Base-by-base conservation (phyloP, 1,139 yeast species). In the Pichia terricola region DNA sequence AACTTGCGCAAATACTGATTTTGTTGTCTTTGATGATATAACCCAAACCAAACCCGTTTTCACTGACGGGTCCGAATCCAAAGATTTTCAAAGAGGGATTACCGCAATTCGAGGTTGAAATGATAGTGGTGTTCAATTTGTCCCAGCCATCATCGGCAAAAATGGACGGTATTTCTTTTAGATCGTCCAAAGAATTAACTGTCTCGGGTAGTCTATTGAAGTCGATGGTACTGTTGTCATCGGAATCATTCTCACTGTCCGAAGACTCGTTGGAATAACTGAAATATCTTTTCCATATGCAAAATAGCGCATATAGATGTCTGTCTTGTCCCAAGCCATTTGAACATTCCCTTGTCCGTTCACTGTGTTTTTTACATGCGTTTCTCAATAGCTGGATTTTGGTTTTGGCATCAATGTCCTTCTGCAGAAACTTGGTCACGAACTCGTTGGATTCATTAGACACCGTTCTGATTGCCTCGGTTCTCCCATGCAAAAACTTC, bases 11-110 rank as follows among this genome's bases (percentile, higher is more conserved):
- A 37, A 88, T 77, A 3, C 94, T 81, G 44, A 88, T 77, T 4
- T 91, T 80, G 57, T 85, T 87, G 47, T 78, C 87, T 61, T 88
- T 86, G 57, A 88, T 82, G 55, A 88, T 87, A 62, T 88, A 88
- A 3, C 95, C 96, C 41, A 88, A 73, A 28, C 96, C 96, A 65
- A 84, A 88, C 16, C 96, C 96, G 56, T 83, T 87, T 26, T 94
- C 80, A 33, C 87, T 75, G 5, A 85, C 89, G 3, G 96, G 96
- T 4, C 96, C 96, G 65, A 88, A 88, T 0, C 96, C 96, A 65
- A 88, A 88, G 49, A 83, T 73, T 54, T 89, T 75, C 51, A 88
- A 70, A 1, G 95, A 77, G 5, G 96, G 95, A 60, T 88, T 88
- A 45, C 96, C 96, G 62, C 86, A 79, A 67, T 75, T 66, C 58